Evolutionary conservation across 306 rosid genomes (phyloP), one percentile per base, ranked within the genome.

Genomic region (Acacia crassicarpa): DNA sequence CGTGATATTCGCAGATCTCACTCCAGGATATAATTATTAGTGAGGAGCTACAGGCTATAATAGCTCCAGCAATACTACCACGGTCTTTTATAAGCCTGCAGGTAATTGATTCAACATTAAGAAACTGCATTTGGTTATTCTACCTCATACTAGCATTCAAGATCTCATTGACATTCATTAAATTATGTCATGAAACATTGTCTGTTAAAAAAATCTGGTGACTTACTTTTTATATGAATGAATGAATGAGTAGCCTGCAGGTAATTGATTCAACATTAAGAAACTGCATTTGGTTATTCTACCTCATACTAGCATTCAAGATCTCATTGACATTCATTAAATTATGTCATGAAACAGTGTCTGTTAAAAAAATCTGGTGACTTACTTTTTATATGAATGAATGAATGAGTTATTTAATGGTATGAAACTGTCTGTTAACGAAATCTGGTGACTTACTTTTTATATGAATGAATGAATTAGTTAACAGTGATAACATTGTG

Each of bases 51-150:
- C 99, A 93, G 82, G 95, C 97, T 86, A 30, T 93, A 74, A 90
- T 93, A 81, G 93, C 98, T 88, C 97, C 99, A 65, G 99, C 98
- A 67, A 44, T 93, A 85, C 90, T 95, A 40, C 99, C 99, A 2
- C 91, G 97, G 23, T 91, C 98, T 67, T 95, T 91, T 81, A 44
- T 91, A 83, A 95, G 90, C 72, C 90, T 95, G 51, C 95, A 95
- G 95, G 98, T 95, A 83, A 82, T 73, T 15, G 8, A 15, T 63
- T 59, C 15, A 68, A 44, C 46, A 66, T 70, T 83, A 58, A 35
- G 19, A 14, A 76, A 23, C 44, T 59, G 59, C 51, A 20, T 61
- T 49, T 78, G 82, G 58, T 45, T 40, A 16, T 75, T 71, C 45
- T 22, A 72, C 66, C 40, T 65, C 33, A 27, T 56, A 23, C 44